Conservation (phyloP, 202 grass and related monocot genomes). For the Musa balbisiana region DNA sequence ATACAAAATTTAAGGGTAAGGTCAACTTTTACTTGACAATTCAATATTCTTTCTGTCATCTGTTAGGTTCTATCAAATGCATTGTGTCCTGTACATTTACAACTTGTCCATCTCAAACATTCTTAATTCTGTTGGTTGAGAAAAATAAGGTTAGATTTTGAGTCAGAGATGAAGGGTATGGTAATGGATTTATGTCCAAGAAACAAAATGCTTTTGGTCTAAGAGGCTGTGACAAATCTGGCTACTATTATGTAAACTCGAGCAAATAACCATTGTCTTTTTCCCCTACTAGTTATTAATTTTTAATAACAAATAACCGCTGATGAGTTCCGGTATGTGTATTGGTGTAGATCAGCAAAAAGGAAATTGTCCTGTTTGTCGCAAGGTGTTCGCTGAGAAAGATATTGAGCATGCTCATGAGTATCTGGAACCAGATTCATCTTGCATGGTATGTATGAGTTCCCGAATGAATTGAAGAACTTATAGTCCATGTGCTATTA, state of each 20-base stretch:
- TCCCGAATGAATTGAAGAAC: neutral
- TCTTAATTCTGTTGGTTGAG: too few relatives aligned
- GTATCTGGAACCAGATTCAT: slow-evolving; percentile 41
- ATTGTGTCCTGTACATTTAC: too few relatives aligned
- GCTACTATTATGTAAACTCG: neutral
- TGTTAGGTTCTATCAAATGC: neutral
- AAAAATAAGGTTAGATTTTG: too few relatives aligned
- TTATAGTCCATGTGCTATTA: neutral
- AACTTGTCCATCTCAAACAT: too few relatives aligned
- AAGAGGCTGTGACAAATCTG: neutral
- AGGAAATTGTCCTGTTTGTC: slow-evolving; percentile 91
- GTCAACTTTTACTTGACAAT: neutral
- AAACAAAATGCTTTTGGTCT: neutral
- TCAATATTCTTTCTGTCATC: neutral
- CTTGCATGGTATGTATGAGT: slow-evolving; percentile 42
- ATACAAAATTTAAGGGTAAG: neutral
- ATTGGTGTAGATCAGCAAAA: slow-evolving; percentile 43
- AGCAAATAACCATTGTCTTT: neutral
- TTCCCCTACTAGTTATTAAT: slow-evolving; percentile 24
- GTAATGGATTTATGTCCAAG: too few relatives aligned
- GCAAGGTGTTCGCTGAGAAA: slow-evolving; percentile 81
- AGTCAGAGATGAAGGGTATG: too few relatives aligned
- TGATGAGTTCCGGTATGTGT: slow-evolving; percentile 44
- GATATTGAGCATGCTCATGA: slow-evolving; percentile 76
- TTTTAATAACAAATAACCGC: slow-evolving; percentile 24